Evolutionary conservation across 495 filamentous ascomycete genomes (phyloP).

Genomic region (Aspergillus heteromorphus): DNA sequence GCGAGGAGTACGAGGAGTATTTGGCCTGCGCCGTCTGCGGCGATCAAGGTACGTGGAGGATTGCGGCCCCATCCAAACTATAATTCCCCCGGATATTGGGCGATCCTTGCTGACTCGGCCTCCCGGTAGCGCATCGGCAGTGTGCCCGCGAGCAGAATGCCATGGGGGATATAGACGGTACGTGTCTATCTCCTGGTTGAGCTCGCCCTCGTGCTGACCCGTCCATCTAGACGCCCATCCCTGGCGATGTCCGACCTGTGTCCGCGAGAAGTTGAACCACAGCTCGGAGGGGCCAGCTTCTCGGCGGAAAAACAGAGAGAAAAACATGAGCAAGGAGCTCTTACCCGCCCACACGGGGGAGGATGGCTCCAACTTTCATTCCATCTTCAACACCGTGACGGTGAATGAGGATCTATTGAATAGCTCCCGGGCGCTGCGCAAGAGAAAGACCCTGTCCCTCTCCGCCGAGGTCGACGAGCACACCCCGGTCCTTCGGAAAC

Average conservation of each 20-base stretch:
- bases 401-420: constrained; percentile 78
- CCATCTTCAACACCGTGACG: constrained; percentile 72
- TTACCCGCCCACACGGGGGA: constrained; percentile 65
- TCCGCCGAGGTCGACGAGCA: constrained; percentile 51
- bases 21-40: constrained; percentile 75
- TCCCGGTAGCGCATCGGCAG: constrained; percentile 71
- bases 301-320: constrained; percentile 38
- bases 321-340: constrained; percentile 64
- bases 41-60: constrained; percentile 76
- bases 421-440: constrained; percentile 78
- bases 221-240: constrained; percentile 33
- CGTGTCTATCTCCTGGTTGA: constrained; percentile 15
- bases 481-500: constrained; percentile 40
- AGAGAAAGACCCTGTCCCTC: constrained; percentile 68
- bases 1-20: constrained; percentile 81
- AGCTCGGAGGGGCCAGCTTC: constrained; percentile 35
- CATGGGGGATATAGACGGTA: constrained; percentile 64
- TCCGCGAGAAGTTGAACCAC: constrained; percentile 58
- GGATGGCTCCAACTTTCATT: constrained; percentile 74
- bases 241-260: constrained; percentile 81
- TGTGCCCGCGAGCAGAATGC: constrained; percentile 79
- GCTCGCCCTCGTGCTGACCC: constrained; percentile 18
- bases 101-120: constrained; percentile 32
- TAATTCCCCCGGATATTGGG: constrained; percentile 20
- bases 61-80: constrained; percentile 21